Conservation (phyloP, 129 eudicot genomes). For the Daucus carota region DH1_v3.0 NC_030381.2:48508001-48508500, state of each 20-base stretch:
- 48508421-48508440: too few relatives aligned
- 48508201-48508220: background rate
- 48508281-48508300: background rate
- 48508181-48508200: background rate
- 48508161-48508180: background rate
- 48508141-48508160: constrained; percentile 22
- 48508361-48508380: too few relatives aligned
- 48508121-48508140: constrained; percentile 15
- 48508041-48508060: background rate
- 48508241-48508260: too few relatives aligned
- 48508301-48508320: background rate
- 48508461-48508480: too few relatives aligned
- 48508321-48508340: background rate
- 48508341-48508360: too few relatives aligned
- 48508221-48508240: background rate
- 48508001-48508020: constrained; percentile 21
- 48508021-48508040: constrained; percentile 14
- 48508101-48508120: background rate
- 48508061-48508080: constrained; percentile 17
- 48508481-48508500: too few relatives aligned
- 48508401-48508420: too few relatives aligned
- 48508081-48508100: constrained; percentile 20
- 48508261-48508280: background rate
- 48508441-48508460: too few relatives aligned
- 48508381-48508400: too few relatives aligned